phyloP scores from a whole-genome alignment of 305 asterid genomes.

The Fraxinus angustifolia region DNA sequence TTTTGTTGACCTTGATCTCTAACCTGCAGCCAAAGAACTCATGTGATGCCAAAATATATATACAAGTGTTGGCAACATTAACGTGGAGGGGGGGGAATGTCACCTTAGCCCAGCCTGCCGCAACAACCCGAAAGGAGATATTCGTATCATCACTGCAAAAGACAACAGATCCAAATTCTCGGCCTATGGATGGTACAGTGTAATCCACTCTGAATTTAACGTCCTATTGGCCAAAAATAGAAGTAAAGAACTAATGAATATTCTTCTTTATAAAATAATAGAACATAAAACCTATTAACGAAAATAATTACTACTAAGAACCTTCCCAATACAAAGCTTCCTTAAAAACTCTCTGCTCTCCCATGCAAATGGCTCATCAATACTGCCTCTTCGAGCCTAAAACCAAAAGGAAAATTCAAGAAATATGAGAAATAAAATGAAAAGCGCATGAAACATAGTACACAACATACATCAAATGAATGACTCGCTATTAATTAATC shows the following conservation, averaged over 20 bases:
- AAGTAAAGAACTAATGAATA: background rate
- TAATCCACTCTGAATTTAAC: constrained; percentile 90
- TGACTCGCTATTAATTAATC: background rate
- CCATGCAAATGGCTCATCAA: constrained; percentile 99
- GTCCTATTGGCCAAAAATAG: constrained; percentile 46
- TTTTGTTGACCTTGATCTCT: constrained; percentile 89
- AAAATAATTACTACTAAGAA: constrained; percentile 24
- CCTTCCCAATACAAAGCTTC: constrained; percentile 96
- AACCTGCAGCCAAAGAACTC: constrained; percentile 48
- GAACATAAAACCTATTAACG: background rate
- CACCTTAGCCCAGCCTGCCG: constrained; percentile 99
- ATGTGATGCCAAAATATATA: constrained; percentile 13
- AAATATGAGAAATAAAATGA: background rate
- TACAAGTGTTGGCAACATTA: background rate
- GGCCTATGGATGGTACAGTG: constrained; percentile 70
- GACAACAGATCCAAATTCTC: constrained; percentile 91
- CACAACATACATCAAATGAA: background rate
- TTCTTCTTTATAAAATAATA: background rate
- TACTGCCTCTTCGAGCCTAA: constrained; percentile 86
- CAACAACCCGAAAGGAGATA: constrained; percentile 69
- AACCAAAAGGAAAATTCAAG: constrained; percentile 13
- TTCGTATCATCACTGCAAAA: constrained; percentile 48
- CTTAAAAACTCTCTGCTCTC: constrained; percentile 85
- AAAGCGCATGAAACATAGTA: background rate
- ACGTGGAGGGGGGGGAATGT: background rate